phyloP scores from a whole-genome alignment of 1,139 yeast species.

The Diutina rugosa region DNA sequence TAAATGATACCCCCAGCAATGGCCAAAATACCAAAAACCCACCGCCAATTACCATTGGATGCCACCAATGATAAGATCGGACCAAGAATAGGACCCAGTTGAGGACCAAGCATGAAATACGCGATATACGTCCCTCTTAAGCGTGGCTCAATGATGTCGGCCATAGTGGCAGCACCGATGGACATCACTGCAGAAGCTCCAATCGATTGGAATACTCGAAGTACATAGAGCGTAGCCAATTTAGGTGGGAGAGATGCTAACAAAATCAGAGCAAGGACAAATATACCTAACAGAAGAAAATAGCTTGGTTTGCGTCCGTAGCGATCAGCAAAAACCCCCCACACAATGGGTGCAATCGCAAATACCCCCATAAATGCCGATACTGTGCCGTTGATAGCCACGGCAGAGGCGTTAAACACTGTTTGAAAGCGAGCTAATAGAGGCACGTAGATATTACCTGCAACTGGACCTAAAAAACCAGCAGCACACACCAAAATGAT shows the following conservation, averaged over 20 bases:
- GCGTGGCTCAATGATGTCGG: conserved; percentile 36
- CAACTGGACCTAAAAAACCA: conserved; percentile 47
- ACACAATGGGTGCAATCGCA: conserved; percentile 5
- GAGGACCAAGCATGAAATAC: conserved; percentile 48
- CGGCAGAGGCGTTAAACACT: conserved; percentile 4
- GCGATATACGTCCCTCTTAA: conserved; percentile 38
- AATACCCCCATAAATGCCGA: conserved; percentile 7
- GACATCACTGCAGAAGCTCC: conserved; percentile 39
- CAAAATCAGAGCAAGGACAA: conserved; percentile 24
- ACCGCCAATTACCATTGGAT: conserved; percentile 21
- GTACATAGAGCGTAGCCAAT: conserved; percentile 27
- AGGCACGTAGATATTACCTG: conserved; percentile 50
- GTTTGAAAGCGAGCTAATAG: conserved; percentile 18
- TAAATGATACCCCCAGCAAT: conserved; percentile 29
- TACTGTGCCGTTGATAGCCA: conserved; percentile 6
- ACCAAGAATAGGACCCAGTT: conserved; percentile 44
- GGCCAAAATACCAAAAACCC: conserved; percentile 43
- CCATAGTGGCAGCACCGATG: conserved; percentile 44
- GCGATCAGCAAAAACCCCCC: conserved; percentile 5
- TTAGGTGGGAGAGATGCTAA: conserved; percentile 36
- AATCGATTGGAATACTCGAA: conserved; percentile 39
- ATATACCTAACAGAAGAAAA: conserved; percentile 4
- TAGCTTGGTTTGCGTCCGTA: conserved; percentile 5
- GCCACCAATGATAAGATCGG: conserved; percentile 34
- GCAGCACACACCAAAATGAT: background rate